Percentiles rank a stretch among this genome's conserved stretches.
These are phyloP conservation scores for Emmonsiellopsis sp. DNA, from an alignment of 2,329 filamentous ascomycete genomes.

Conservation along the genomic window DNA sequence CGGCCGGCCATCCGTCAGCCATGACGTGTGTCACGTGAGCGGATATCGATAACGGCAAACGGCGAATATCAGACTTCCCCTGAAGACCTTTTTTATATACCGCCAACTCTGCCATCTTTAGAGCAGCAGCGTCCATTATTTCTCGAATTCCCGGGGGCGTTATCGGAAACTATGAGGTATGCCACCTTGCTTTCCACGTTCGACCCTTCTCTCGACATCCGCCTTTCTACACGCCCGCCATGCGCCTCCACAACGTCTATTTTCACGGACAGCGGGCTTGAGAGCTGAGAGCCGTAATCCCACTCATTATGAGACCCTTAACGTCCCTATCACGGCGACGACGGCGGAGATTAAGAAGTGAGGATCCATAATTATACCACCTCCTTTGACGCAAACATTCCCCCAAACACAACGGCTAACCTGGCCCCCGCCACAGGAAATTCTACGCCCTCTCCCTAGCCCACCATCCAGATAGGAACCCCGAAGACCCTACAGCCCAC, in stretches of 20 bases:
- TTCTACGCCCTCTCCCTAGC: constrained; percentile 89
- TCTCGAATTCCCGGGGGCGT: background rate
- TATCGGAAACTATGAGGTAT: constrained; percentile 47
- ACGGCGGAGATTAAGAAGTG: constrained; percentile 77
- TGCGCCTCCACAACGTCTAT: constrained; percentile 17
- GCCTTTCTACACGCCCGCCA: constrained; percentile 7
- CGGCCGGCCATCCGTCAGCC: too few relatives aligned
- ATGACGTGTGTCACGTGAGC: background rate
- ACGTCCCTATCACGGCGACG: constrained; percentile 60
- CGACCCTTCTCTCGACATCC: constrained; percentile 9
- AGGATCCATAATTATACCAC: background rate
- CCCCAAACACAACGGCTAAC: background rate
- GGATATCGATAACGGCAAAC: background rate
- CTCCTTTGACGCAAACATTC: background rate
- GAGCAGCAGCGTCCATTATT: background rate
- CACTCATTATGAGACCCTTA: constrained; percentile 76
- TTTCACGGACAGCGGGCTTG: constrained; percentile 36
- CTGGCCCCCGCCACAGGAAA: constrained; percentile 27
- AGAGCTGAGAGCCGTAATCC: constrained; percentile 24
- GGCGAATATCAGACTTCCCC: background rate
- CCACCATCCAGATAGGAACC: constrained; percentile 90
- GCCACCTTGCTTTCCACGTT: constrained; percentile 38
- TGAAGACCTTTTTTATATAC: too few relatives aligned
- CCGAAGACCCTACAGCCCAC: constrained; percentile 59
- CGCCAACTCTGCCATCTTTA: background rate